phyloP scores from a whole-genome alignment of 257 asterid species.

The Paraleonurus japonicus region DNA sequence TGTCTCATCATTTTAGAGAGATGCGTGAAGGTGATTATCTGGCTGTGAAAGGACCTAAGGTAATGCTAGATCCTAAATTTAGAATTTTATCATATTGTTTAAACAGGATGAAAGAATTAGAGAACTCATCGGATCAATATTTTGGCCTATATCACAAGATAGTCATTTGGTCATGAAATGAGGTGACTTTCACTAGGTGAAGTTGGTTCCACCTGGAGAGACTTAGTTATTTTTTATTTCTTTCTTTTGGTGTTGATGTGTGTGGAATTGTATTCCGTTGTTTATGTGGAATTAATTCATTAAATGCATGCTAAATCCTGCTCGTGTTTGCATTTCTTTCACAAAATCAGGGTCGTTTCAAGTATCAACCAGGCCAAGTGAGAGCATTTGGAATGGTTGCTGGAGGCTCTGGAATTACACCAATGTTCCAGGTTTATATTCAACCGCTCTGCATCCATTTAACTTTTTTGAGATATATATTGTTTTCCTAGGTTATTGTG shows the following conservation, averaged over 20 bases:
- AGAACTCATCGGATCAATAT: background rate
- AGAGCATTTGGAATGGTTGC: conserved; percentile 73
- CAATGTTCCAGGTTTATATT: conserved; percentile 61
- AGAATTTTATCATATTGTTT: background rate
- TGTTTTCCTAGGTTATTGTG: background rate
- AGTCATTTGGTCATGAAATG: background rate
- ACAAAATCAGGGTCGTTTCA: conserved; percentile 53
- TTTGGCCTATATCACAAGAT: background rate
- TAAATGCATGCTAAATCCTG: conserved; percentile 7
- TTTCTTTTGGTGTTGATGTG: background rate
- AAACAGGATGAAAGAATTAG: background rate
- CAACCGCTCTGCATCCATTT: conserved; percentile 4
- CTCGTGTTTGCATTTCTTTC: background rate
- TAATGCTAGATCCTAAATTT: conserved; percentile 30
- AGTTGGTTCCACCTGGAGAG: conserved; percentile 8
- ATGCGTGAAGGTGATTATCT: conserved; percentile 82
- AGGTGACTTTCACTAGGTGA: background rate
- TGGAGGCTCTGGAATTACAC: conserved; percentile 74
- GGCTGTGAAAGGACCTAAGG: conserved; percentile 98
- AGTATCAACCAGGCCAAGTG: conserved; percentile 62
- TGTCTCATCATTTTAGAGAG: conserved; percentile 98
- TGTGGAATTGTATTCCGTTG: background rate
- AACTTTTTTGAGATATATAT: background rate
- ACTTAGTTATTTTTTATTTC: background rate
- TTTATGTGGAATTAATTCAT: conserved; percentile 9